Percentiles rank a stretch among this genome's conserved stretches.
phyloP scores from a whole-genome alignment of 345 rosid genomes.

The Eucalyptus microcorys region DNA sequence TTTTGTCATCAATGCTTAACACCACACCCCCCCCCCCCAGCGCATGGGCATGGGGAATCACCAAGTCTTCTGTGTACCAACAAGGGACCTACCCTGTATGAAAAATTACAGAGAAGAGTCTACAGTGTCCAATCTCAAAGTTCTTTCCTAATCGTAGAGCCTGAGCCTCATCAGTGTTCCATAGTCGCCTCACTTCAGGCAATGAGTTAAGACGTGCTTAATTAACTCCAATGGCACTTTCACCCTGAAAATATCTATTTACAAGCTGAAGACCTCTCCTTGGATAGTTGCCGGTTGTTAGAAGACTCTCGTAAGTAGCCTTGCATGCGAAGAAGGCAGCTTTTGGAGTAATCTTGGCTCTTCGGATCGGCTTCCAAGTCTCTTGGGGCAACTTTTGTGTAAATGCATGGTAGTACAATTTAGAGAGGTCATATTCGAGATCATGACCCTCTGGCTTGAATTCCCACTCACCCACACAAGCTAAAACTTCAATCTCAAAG shows the following conservation, averaged over 20 bases:
- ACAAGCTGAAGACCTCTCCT: not conserved
- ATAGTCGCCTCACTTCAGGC: too few species aligned
- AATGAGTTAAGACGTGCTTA: not conserved
- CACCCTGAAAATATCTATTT: not conserved
- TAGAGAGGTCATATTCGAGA: not conserved
- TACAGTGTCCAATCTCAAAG: not conserved
- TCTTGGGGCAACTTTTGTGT: not conserved
- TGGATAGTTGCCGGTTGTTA: not conserved
- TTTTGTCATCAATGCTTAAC: not conserved
- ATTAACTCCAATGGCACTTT: not conserved
- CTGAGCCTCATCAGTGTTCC: not conserved
- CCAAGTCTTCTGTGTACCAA: not conserved
- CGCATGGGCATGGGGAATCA: not conserved
- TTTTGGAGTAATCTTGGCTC: not conserved
- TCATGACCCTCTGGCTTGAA: not conserved
- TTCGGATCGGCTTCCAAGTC: not conserved
- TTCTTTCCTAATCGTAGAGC: not conserved
- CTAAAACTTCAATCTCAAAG: not conserved
- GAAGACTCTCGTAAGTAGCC: not conserved
- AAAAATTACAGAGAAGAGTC: not conserved
- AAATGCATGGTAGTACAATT: not conserved
- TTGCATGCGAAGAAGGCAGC: not conserved
- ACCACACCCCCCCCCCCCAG: fast-evolving
- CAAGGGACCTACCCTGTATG: not conserved
- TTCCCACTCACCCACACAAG: not conserved